Percentiles rank a stretch among this genome's conserved stretches.
These are phyloP conservation scores for Datura wrightii DNA, from an alignment of 257 asterid genomes.

Conservation along the genomic window DNA sequence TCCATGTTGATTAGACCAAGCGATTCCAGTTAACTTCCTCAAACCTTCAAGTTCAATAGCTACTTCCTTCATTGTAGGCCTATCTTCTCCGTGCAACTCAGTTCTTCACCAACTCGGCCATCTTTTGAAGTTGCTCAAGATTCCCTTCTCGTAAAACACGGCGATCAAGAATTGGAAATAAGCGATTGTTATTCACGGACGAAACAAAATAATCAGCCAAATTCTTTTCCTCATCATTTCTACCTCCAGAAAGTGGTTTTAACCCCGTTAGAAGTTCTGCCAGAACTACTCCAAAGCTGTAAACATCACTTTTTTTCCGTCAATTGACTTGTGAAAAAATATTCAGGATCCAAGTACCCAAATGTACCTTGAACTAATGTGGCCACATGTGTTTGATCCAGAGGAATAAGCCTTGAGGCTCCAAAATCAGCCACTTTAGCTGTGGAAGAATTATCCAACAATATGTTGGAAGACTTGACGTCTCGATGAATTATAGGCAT, in stretches of 20 bases:
- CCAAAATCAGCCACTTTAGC: background rate
- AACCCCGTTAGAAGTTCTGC: constrained; percentile 20
- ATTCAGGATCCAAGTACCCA: constrained; percentile 20
- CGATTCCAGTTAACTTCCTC: background rate
- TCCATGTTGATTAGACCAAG: constrained; percentile 4
- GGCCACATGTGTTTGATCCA: background rate
- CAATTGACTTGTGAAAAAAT: background rate
- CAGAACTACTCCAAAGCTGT: background rate
- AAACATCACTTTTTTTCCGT: constrained; percentile 23
- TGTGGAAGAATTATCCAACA: background rate
- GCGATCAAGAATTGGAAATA: background rate
- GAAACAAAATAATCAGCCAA: background rate
- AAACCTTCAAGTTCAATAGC: background rate
- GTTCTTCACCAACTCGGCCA: background rate
- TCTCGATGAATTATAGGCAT: constrained; percentile 6
- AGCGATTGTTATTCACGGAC: background rate
- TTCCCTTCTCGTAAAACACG: background rate
- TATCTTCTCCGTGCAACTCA: background rate
- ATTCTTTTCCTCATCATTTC: background rate
- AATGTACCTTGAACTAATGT: constrained; percentile 22
- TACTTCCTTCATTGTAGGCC: constrained; percentile 1
- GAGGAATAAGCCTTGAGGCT: background rate
- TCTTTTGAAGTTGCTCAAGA: constrained; percentile 8
- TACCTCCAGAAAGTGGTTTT: constrained; percentile 8
- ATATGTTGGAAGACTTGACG: background rate